Evolutionary conservation across 75 land plant genomes (phyloP).

Genomic region (Cupressus sempervirens): DNA sequence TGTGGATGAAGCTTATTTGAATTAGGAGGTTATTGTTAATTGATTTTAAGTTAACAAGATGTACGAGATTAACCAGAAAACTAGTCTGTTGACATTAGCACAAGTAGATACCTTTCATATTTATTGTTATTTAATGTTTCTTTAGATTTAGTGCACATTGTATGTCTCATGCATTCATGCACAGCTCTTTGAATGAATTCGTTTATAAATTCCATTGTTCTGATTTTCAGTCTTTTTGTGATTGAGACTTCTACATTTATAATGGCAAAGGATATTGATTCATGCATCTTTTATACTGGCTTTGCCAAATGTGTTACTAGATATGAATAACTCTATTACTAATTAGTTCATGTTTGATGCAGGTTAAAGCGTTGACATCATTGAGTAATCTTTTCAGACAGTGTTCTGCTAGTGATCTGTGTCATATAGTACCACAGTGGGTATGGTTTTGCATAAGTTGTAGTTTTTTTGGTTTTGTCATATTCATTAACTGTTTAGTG

Average conservation of each 20-base stretch:
- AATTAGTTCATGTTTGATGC: conserved; percentile 12
- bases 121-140: background rate
- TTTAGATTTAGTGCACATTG: background rate
- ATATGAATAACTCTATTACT: background rate
- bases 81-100: background rate
- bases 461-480: background rate
- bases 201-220: background rate
- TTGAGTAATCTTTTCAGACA: conserved; percentile 57
- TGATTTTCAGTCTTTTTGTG: background rate
- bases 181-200: background rate
- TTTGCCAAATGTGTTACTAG: background rate
- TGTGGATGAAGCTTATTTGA: background rate
- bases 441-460: conserved; percentile 36
- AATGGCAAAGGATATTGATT: background rate
- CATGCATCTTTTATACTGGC: background rate
- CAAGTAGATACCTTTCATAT: background rate
- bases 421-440: conserved; percentile 77
- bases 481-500: conserved; percentile 6
- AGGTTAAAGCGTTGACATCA: conserved; percentile 85
- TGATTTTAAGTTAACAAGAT: background rate
- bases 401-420: conserved; percentile 52
- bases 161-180: background rate
- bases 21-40: background rate
- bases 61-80: background rate
- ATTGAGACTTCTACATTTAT: background rate